Base-by-base conservation (phyloP, 371 early-diverging fungal species). In the Apophysomyces sp. region DNA sequence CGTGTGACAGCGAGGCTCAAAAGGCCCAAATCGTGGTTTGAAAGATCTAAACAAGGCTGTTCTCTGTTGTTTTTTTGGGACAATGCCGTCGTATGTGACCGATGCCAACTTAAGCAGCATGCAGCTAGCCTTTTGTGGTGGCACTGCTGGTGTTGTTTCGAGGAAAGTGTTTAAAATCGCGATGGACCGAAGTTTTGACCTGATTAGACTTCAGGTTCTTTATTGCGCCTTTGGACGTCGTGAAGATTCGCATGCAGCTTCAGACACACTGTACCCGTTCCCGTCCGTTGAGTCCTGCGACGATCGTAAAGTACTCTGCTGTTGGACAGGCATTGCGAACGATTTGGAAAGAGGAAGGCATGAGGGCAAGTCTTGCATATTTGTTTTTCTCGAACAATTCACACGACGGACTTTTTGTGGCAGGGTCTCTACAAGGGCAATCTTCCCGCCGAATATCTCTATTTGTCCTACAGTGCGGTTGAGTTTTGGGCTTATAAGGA, bases 351-450 rank as follows among this genome's bases (percentile, higher is more conserved):
- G 91, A 93, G 67, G 93, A 93, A 71, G 92, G 92, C n/a, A 65
- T 89, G 18, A 66, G 64, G 58, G 91, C 86, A 81, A 66, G 69
- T 51, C 27, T 12, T 15, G 2, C 31, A 26, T 21, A 0, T 44
- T 21, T 18, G 15, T 18, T 44, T 18, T 44, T n/a, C 21, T 7
- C 1, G 21, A 2, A 18, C 3, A 44, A 18, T 18, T 21, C 44
- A 15, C 9, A 18, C 21, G n/a, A 44, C 9, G 27, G 49, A 21
- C 18, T 44, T 37, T 37, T 7, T 21, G 11, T 44, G 24, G 24
- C 9, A 92, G 86, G 96, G 90, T 4, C 76, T 95, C 12, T 98
- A 94, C 88, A 97, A 97, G 67, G 98, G 98, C 44, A 98, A 98
- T 59, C 71, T 92, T 73, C 83, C 94, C 2, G 98, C 97, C 2